Conservation (phyloP, 2,329 filamentous ascomycete species). For the Hypoxylon sp. region DNA sequence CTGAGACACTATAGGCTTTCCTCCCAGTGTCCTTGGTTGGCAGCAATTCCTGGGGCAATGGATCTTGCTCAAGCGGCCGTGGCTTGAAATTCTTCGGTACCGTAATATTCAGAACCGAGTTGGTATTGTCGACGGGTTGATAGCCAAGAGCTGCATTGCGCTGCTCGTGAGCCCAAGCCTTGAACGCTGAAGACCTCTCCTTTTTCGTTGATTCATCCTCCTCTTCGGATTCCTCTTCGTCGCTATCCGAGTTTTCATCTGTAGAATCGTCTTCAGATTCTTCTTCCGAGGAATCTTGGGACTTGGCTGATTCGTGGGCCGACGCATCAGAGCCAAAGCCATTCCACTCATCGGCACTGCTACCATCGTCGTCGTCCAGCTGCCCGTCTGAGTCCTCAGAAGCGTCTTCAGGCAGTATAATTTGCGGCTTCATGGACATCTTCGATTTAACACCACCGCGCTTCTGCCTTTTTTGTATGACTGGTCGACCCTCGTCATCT, state of each 20-base stretch:
- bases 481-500: conserved; percentile 82
- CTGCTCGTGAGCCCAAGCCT: conserved; percentile 90
- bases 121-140: conserved; percentile 61
- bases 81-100: conserved; percentile 75
- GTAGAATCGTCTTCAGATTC: conserved; percentile 54
- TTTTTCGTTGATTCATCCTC: conserved; percentile 54
- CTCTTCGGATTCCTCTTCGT: conserved; percentile 54
- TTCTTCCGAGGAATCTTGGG: conserved; percentile 52
- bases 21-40: conserved; percentile 72
- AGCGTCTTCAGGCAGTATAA: conserved; percentile 57
- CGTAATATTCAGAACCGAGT: conserved; percentile 65
- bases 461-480: conserved; percentile 87
- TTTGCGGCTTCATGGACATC: conserved; percentile 59
- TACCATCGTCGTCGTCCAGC: conserved; percentile 22
- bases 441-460: conserved; percentile 73
- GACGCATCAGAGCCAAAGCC: conserved; percentile 70
- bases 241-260: conserved; percentile 54
- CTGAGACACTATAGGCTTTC: conserved; percentile 82
- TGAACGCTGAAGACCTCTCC: conserved; percentile 79
- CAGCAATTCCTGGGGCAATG: conserved; percentile 76
- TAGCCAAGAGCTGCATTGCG: conserved; percentile 86
- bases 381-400: conserved; percentile 51
- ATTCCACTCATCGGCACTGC: conserved; percentile 69
- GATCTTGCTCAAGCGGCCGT: conserved; percentile 77
- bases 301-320: conserved; percentile 45